A percentile compares a stretch with the other conserved stretches of the same genome.
Conservation (phyloP, 129 eudicot species). For the carrot (Daucus carota) region DNA sequence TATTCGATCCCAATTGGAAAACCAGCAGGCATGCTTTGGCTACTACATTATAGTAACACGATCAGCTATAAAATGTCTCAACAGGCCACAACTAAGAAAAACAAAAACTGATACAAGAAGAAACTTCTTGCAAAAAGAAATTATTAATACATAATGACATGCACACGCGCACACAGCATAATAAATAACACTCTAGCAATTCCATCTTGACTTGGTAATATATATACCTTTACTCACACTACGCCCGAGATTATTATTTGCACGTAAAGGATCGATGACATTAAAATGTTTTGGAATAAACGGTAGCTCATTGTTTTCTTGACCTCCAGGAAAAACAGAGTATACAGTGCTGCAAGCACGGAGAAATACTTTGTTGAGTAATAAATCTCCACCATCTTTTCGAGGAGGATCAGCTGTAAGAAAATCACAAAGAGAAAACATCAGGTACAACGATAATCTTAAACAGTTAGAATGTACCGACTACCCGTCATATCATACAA, state of each 20-base stretch:
- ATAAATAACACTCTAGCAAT: neutral
- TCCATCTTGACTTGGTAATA: neutral
- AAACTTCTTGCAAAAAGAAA: too few species aligned
- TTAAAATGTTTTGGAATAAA: slow-evolving; percentile 24
- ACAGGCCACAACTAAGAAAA: neutral
- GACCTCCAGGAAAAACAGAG: slow-evolving; percentile 19
- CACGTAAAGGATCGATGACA: slow-evolving; percentile 24
- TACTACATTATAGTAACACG: neutral
- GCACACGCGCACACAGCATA: neutral
- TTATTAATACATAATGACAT: too few species aligned
- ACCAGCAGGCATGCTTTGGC: neutral
- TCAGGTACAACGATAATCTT: slow-evolving; percentile 6
- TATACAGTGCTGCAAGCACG: slow-evolving; percentile 19
- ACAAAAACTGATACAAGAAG: neutral
- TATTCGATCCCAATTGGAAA: neutral
- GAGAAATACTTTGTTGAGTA: slow-evolving; percentile 24
- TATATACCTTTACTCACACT: slow-evolving; percentile 30
- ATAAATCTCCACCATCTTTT: slow-evolving; percentile 19
- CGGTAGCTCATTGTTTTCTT: slow-evolving; percentile 18
- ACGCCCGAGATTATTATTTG: slow-evolving; percentile 29
- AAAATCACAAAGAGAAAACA: neutral
- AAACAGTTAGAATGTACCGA: neutral
- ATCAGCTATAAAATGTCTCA: neutral
- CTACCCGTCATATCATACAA: neutral
- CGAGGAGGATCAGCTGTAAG: slow-evolving; percentile 26